These are phyloP conservation scores for Lactarius trivialis DNA, from an alignment of 768 basidiomycete species.

Conservation along the genomic window DNA sequence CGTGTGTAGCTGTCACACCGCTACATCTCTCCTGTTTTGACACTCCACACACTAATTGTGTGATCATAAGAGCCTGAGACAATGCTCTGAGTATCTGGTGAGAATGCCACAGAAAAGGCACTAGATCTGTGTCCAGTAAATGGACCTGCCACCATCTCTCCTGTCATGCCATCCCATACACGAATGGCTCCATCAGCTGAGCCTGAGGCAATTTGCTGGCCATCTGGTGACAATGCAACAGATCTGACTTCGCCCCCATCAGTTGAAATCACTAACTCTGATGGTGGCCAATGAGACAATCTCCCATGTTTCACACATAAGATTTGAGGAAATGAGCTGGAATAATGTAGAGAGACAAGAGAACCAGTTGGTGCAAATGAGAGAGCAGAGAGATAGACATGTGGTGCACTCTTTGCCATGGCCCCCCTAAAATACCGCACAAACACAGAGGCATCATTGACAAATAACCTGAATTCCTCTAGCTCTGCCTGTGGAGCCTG, in stretches of 20 bases:
- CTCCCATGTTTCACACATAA: background rate
- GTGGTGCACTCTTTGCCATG: background rate
- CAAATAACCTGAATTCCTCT: background rate
- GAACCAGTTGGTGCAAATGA: background rate
- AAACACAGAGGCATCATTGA: background rate
- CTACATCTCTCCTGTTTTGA: no score
- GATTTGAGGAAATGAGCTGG: background rate
- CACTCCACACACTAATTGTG: no score
- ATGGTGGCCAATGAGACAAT: background rate
- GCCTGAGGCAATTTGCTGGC: conserved; percentile 9
- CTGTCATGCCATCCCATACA: background rate
- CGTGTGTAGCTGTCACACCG: no score
- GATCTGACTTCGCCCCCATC: background rate
- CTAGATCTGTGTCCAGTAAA: no score
- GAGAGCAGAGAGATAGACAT: background rate
- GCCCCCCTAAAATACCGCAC: background rate
- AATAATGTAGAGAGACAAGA: background rate
- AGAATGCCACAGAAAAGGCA: no score
- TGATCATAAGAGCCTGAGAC: no score
- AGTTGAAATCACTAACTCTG: background rate
- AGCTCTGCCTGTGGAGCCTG: background rate
- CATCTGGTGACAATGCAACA: conserved; percentile 15
- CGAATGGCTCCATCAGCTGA: no score
- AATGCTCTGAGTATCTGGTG: no score
- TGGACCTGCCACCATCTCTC: background rate